A percentile compares a stretch with the other conserved stretches of the same genome.
phyloP scores from a whole-genome alignment of 352 stramenopile species.

The Phytophthora lateralis region DNA sequence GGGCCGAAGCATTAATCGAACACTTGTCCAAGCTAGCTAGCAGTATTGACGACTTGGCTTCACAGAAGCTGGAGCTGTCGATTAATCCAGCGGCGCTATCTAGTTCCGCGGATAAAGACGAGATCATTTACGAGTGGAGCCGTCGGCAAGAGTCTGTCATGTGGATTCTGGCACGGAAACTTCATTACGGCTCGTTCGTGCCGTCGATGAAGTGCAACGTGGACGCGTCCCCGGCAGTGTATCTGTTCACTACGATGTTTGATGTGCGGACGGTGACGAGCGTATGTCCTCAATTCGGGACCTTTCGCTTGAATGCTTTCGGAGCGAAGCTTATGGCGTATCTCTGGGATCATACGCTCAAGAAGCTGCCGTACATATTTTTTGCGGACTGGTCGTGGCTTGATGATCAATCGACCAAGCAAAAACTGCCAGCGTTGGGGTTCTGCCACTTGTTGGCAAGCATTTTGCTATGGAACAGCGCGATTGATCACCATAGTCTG shows the following conservation, averaged over 20 bases:
- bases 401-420: constrained; percentile 48
- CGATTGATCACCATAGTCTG: constrained; percentile 33
- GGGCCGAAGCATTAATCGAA: constrained; percentile 27
- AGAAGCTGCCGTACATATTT: constrained; percentile 58
- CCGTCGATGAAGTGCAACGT: constrained; percentile 28
- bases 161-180: constrained; percentile 28
- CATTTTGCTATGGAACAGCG: constrained; percentile 53
- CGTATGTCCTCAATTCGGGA: constrained; percentile 29
- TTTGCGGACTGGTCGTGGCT: constrained; percentile 77
- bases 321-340: constrained; percentile 42
- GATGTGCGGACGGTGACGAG: constrained; percentile 38
- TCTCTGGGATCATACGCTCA: constrained; percentile 54
- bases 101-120: constrained; percentile 19
- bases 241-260: constrained; percentile 63
- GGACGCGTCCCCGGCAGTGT: constrained; percentile 45
- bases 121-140: constrained; percentile 34
- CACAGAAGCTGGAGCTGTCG: constrained; percentile 23
- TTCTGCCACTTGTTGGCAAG: constrained; percentile 58
- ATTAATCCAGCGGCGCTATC: constrained; percentile 36
- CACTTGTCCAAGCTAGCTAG: constrained; percentile 25
- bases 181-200: constrained; percentile 27
- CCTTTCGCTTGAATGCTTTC: constrained; percentile 53
- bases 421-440: constrained; percentile 45
- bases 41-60: constrained; percentile 3
- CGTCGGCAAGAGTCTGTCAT: constrained; percentile 38